Evolutionary conservation across 2,329 filamentous ascomycete genomes (phyloP), one percentile per base, ranked within the genome.

Genomic region (Penicillium sp.): DNA sequence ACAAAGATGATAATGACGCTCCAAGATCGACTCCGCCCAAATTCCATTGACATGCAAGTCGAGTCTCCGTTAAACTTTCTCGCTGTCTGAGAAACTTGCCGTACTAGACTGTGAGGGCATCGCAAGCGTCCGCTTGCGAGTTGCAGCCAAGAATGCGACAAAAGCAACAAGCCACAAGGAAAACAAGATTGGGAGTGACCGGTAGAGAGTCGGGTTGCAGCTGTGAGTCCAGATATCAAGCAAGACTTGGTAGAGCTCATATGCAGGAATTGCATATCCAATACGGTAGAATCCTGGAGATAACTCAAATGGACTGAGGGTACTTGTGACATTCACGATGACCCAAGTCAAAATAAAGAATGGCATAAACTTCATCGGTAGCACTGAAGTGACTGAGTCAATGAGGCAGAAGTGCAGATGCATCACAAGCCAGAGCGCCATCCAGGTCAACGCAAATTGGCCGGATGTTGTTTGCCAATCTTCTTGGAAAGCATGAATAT

Each of bases 321-420:
- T 71, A 14, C 69, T 73, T 0, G 72, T 59, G 5, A 79, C 64
- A 54, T 79, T 79, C 24, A 72, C 10, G 14, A 78, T 66, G 9
- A 78, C 57, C 77, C 77, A 80, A 0, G 69, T 62, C 3, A 79
- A 61, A 1, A 77, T 61, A 9, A 72, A 68, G 64, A 79, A 75
- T 1, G 77, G 77, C 48, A 78, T 67, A 48, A 68, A 73, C 0
- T 65, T 61, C 5, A 67, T 54, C 0, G 74, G 71, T 2, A 76
- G 55, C 60, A 73, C 72, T 24, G 71, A 63, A 1, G 76, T 72
- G 32, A 75, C 67, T 31, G 69, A 65, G 55, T 80, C 77, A 3
- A 79, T 62, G 16, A 71, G 65, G 9, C 74, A 60, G 48, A 77
- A 76, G 56, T 79, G 73, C 47, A 74, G 55, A 56, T 76, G 72